Conservation (phyloP, 495 filamentous ascomycete species). For the Tuber microsphaerosporum region DNA sequence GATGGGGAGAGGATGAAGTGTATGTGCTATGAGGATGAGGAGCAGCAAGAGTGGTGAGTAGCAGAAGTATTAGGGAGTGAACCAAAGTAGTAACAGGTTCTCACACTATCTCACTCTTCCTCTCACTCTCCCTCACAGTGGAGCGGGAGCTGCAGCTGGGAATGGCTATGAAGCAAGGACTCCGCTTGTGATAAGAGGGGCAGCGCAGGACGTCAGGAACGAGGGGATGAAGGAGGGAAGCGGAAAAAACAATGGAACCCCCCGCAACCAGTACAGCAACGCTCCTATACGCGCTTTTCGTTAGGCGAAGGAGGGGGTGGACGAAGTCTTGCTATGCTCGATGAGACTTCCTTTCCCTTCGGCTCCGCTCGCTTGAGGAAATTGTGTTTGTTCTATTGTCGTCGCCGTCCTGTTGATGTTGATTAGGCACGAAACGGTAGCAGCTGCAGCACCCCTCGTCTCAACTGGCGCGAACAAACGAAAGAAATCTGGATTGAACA, state of each 20-base stretch:
- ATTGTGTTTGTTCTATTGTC: background rate
- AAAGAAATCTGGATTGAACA: background rate
- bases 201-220: background rate
- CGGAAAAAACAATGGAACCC: background rate
- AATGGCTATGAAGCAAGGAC: background rate
- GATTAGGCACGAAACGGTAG: background rate
- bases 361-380: background rate
- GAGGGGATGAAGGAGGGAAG: slow-evolving; percentile 8
- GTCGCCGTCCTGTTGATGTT: background rate
- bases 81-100: background rate
- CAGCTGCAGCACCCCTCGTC: background rate
- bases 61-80: background rate
- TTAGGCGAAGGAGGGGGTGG: background rate
- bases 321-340: background rate
- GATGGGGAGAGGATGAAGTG: background rate
- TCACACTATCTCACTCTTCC: background rate
- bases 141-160: background rate
- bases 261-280: background rate
- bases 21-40: background rate
- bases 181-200: background rate
- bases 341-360: background rate
- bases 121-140: background rate
- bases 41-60: background rate
- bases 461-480: background rate
- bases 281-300: background rate